Percentiles rank a stretch among this genome's conserved stretches.
Conservation (phyloP, 306 rosid species). For the Crataegus laevigata region DNA sequence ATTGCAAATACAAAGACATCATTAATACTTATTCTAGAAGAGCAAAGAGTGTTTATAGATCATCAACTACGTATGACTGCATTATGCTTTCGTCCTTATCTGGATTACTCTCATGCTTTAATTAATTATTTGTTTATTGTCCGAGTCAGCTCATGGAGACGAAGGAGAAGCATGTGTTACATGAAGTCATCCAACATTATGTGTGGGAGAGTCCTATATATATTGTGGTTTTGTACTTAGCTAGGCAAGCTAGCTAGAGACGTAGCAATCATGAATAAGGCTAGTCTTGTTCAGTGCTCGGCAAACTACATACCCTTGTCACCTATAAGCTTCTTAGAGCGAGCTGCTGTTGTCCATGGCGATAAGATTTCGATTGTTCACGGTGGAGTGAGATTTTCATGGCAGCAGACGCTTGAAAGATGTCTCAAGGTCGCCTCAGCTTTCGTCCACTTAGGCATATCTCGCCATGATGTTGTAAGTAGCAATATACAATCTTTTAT, state of each 20-base stretch:
- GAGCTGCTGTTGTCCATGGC: constrained; percentile 40
- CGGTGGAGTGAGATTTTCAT: constrained; percentile 29
- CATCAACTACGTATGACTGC: neutral
- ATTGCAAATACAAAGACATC: neutral
- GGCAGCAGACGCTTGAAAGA: constrained; percentile 53
- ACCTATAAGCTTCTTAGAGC: constrained; percentile 52
- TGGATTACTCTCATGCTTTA: no score
- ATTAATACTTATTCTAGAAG: no score
- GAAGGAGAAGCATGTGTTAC: neutral
- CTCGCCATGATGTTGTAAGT: constrained; percentile 49
- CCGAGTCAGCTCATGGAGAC: neutral
- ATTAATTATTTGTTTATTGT: neutral
- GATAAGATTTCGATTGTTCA: constrained; percentile 39
- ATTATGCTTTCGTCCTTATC: neutral
- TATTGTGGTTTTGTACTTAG: neutral
- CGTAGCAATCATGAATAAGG: constrained; percentile 12
- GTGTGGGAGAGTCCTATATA: neutral
- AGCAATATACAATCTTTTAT: neutral
- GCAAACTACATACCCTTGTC: constrained; percentile 39
- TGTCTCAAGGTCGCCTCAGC: constrained; percentile 55
- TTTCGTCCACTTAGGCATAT: constrained; percentile 46
- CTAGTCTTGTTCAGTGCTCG: constrained; percentile 13
- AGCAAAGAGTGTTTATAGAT: neutral
- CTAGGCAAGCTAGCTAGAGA: neutral
- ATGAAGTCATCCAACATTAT: neutral